phyloP scores from a whole-genome alignment of 768 basidiomycete species.

The Auricularia cornea region DNA sequence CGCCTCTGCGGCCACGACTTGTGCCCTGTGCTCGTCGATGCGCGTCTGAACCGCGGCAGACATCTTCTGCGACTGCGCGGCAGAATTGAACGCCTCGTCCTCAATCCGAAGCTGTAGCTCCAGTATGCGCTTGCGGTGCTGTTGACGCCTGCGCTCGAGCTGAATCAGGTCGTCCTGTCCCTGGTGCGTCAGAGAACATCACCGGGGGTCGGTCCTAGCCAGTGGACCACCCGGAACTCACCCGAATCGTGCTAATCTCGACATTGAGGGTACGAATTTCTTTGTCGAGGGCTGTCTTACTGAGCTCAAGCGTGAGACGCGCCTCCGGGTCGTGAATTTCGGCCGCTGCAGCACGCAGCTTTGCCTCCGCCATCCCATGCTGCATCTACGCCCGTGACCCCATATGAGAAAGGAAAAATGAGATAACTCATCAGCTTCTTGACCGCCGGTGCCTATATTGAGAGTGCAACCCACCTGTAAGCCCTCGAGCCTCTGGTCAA shows the following conservation, averaged over 20 bases:
- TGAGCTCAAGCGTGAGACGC: conserved; percentile 38
- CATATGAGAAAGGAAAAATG: no score
- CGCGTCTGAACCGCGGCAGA: not conserved
- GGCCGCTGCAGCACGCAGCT: conserved; percentile 22
- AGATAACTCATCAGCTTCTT: no score
- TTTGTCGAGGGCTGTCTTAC: no score
- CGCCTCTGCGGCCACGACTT: not conserved
- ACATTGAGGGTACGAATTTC: conserved; percentile 3
- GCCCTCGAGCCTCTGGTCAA: not conserved
- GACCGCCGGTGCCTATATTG: no score
- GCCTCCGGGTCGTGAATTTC: conserved; percentile 35
- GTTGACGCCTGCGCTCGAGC: not conserved
- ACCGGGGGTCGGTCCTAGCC: no score
- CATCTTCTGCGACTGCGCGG: not conserved
- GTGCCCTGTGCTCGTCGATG: not conserved
- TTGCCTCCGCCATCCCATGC: not conserved
- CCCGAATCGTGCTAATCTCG: not conserved
- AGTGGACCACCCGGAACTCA: not conserved
- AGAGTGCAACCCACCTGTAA: not conserved
- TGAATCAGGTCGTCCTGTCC: not conserved
- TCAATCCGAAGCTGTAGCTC: conserved; percentile 75
- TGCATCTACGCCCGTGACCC: not conserved
- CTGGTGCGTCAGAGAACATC: no score
- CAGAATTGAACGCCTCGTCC: conserved; percentile 15
- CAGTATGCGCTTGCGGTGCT: conserved; percentile 26